Evolutionary conservation across 192 early-diverging fungal species (phyloP), one percentile per base, ranked within the genome.

Genomic region (Linderina pennispora): DNA sequence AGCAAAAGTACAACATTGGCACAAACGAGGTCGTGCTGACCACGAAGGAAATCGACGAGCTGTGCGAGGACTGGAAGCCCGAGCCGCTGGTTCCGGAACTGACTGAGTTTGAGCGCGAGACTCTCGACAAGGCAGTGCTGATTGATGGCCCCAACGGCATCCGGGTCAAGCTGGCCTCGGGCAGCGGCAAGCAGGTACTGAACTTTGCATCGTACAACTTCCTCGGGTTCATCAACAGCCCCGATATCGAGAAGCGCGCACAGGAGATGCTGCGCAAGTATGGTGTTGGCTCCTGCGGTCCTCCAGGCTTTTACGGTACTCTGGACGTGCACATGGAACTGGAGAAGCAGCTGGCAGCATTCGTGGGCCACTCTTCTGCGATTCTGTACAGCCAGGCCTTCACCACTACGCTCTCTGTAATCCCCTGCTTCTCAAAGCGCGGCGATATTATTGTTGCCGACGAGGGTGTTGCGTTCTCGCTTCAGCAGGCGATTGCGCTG

Each of bases 321-420:
- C 71, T 85, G 49, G 95, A 98, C 71, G 92, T 98, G 10, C 95
- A 98, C 47, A 87, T 91, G 78, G 82, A 94, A 41, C 72, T 98
- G 18, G 95, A 98, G 68, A 75, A 78, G 44, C 80, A 85, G 31
- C 62, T 98, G 39, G 90, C 92, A 9, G 73, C 74, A 3, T 94
- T 94, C 48, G 65, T 94, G 19, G 91, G 91, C 4, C 79, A 82
- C 37, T 88, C 91, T 34, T 73, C 78, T 23, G 80, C 92, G 17
- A 94, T 96, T 40, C 81, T 98, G 38, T 98, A 98, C 65, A 87
- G 92, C 18, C 95, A 98, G 70, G 89, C 85, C 3, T 92, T 98
- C 47, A 88, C 93, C 23, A 91, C 91, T 16, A 88, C 93, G 28
- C 82, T 88, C 3, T 89, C 85, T 8, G 90, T 90, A 21, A 91